Conservation (phyloP, 495 filamentous ascomycete genomes). For the Hypoxylon lienhwacheense region DNA sequence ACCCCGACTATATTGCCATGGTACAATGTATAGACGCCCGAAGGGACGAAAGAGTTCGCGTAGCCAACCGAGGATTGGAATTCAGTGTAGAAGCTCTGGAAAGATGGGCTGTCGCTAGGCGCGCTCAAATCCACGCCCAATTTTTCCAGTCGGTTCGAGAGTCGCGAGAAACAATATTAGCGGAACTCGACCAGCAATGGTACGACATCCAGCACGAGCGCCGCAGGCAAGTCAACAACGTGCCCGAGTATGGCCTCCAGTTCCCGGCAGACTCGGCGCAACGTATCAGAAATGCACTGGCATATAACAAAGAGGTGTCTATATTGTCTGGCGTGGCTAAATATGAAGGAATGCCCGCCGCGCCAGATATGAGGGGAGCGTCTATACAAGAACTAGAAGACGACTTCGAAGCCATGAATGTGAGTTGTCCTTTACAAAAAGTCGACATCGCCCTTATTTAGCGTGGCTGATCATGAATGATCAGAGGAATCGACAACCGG, state of each 20-base stretch:
- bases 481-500: slow-evolving; percentile 35
- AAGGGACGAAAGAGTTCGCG: slow-evolving; percentile 73
- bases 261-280: slow-evolving; percentile 71
- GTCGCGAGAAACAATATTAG: slow-evolving; percentile 75
- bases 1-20: slow-evolving; percentile 85
- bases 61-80: slow-evolving; percentile 69
- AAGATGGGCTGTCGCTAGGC: slow-evolving; percentile 73
- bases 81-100: slow-evolving; percentile 72
- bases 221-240: slow-evolving; percentile 75
- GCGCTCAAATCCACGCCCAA: slow-evolving; percentile 80
- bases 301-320: slow-evolving; percentile 92
- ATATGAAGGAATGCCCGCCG: slow-evolving; percentile 92
- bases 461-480: slow-evolving; percentile 18
- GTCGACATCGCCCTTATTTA: background rate
- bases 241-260: slow-evolving; percentile 74
- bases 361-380: slow-evolving; percentile 75
- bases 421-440: slow-evolving; percentile 52
- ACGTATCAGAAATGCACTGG: slow-evolving; percentile 75
- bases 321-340: slow-evolving; percentile 88
- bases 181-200: slow-evolving; percentile 78
- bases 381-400: slow-evolving; percentile 75
- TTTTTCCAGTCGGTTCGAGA: slow-evolving; percentile 83
- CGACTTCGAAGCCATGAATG: slow-evolving; percentile 86
- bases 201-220: slow-evolving; percentile 91
- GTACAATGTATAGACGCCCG: slow-evolving; percentile 80